Base-by-base conservation (phyloP, 1,284 basidiomycete species). In the Puccinia sorghi region DNA sequence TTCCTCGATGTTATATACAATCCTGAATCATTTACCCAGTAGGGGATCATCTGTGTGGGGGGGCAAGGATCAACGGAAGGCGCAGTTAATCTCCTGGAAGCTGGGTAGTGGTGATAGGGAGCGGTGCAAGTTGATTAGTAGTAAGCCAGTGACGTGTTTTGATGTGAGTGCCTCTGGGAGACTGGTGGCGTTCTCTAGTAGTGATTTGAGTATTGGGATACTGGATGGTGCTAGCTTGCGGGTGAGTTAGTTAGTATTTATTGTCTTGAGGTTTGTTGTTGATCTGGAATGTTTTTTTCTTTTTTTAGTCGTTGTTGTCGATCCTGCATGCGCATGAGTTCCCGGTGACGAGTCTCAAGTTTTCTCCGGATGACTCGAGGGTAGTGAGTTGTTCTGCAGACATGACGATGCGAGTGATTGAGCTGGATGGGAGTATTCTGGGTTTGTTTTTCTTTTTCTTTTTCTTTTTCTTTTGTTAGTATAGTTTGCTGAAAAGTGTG, bases 241-340 rank as follows among this genome's bases (percentile, higher is more conserved):
- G 66, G 94, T 96, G 84, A 84, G 91, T 86, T 1, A 57, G 6
- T n/a, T 72, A 25, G 13, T n/a, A 25, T 80, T 56, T 7, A 63
- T 67, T 43, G 46, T 59, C 59, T 59, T 12, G 12, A 56, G 32
- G 41, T 6, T 1, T 22, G 32, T 1, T 59, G 8, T 15, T 43
- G n/a, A 12, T n/a, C n/a, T 32, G 32, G 32, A 1, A 32, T 20
- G 59, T 17, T 27, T 43, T 25, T 39, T 22, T 54, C 12, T 39
- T 11, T 54, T 25, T 63, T 8, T 81, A 97, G 93, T 93, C 94
- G 0, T 85, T 95, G 11, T 86, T 93, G 46, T 90, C 90, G 46
- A 95, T 99, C 80, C 87, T 97, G 67, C 92, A 93, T 84, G 92
- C 95, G 0, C 97, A 99, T 85, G 93, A 94, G 81, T 96, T 99